Conservation (phyloP, 1,284 basidiomycete species). For the Inonotus obliquus region DNA sequence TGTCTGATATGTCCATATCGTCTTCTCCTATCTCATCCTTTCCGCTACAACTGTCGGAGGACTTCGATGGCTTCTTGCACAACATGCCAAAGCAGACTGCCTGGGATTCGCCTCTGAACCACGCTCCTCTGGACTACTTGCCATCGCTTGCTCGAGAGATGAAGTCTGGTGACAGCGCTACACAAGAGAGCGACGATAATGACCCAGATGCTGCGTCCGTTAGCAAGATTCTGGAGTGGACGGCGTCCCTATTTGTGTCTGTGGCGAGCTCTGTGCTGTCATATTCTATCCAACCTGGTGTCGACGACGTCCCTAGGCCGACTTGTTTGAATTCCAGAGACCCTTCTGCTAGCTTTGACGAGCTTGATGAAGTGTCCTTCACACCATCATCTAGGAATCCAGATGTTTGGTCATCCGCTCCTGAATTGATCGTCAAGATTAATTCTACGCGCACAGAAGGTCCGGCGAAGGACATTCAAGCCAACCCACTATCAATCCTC, state of each 20-base stretch:
- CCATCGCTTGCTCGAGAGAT: background rate
- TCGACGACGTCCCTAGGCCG: background rate
- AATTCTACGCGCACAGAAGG: background rate
- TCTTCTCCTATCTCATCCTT: background rate
- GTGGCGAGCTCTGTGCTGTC: slow-evolving; percentile 9
- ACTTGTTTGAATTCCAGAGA: too few relatives aligned
- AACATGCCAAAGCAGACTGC: background rate
- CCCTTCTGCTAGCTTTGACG: background rate
- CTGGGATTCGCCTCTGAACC: background rate
- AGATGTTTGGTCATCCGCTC: background rate
- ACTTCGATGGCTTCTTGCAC: background rate
- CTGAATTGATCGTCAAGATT: background rate
- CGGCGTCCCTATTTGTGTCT: slow-evolving; percentile 11
- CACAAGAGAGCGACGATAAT: background rate
- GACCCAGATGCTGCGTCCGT: background rate
- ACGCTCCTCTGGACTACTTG: background rate
- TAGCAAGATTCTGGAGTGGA: slow-evolving; percentile 12
- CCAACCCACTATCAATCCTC: background rate
- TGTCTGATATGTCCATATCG: slow-evolving; percentile 17
- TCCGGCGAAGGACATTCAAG: background rate
- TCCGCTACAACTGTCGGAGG: background rate
- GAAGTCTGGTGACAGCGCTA: background rate
- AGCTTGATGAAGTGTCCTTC: background rate
- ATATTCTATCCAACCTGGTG: background rate
- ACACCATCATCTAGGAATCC: background rate